Base-by-base conservation (phyloP, 129 eudicot species). In the Escallonia rubra region DNA sequence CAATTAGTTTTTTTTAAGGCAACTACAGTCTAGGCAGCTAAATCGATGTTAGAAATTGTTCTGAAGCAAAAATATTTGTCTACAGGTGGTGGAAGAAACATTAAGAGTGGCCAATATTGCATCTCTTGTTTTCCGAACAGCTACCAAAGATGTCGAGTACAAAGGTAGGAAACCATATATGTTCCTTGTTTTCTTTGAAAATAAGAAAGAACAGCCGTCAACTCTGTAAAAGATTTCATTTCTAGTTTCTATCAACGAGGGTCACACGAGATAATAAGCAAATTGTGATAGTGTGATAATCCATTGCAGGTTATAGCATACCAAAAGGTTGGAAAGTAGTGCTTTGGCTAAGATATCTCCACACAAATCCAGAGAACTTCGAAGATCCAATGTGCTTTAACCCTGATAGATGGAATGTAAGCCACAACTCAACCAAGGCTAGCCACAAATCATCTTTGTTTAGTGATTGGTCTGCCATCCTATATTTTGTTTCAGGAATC, bases 361-460 rank as follows among this genome's bases (percentile, higher is more conserved):
- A 82, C 44, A 70, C 80, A 8, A 55, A 73, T 74, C 78, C 80
- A 4, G 78, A 77, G 49, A 56, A 82, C 74, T 77, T 78, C 53
- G 80, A 73, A 7, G 68, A 77, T 61, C 83, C 87, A 4, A 39
- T 73, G 80, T 42, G 71, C 62, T 82, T 82, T 23, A 78, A 82
- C 34, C 87, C 87, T 3, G 87, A 82, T 59, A 69, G 87, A 74
- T 82, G 87, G 87, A 74, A 66, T 49, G 87, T 81, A 64, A 72
- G 81, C 16, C 1, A 65, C 3, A 8, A 6, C 5, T 2, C 11
- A 13, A 45, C 13, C 8, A 41, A 41, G 7, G 62, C 34, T 8
- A 15, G 44, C 14, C 49, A 60, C 3, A 3, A 3, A 23, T 0
- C 34, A 23, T 23, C 34, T 23, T 23, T 23, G 34, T 23, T 23